A percentile compares a stretch with the other conserved stretches of the same genome.
These are phyloP conservation scores for Lentinula sp. DNA, from an alignment of 768 basidiomycete species.

Conservation along the genomic window DNA sequence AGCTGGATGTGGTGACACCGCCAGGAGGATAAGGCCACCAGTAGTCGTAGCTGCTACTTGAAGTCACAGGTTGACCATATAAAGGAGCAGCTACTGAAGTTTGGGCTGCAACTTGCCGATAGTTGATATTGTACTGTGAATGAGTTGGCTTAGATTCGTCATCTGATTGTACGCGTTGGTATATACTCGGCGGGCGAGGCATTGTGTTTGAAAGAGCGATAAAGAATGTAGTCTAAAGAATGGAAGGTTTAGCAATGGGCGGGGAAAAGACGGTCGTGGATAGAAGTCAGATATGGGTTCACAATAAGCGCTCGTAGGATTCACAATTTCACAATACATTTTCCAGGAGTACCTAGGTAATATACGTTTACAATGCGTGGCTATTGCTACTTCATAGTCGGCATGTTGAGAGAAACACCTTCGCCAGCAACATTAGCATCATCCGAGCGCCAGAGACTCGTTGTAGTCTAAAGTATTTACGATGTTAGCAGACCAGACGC, in stretches of 20 bases:
- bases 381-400: slow-evolving; percentile 1
- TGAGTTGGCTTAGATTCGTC: not conserved
- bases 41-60: slow-evolving; percentile 10
- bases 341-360: not conserved
- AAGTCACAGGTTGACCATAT: not conserved
- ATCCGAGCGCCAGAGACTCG: slow-evolving; percentile 87
- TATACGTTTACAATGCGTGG: not conserved
- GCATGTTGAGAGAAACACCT: slow-evolving; percentile 6
- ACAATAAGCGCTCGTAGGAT: not conserved
- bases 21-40: slow-evolving; percentile 33
- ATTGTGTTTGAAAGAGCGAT: not conserved
- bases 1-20: slow-evolving; percentile 13
- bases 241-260: slow-evolving; percentile 2
- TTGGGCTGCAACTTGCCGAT: not conserved
- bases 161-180: not conserved
- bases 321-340: not conserved
- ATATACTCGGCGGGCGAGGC: not conserved
- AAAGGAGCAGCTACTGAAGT: not conserved
- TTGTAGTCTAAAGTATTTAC: slow-evolving; percentile 65
- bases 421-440: slow-evolving; percentile 41
- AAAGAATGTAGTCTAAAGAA: not conserved
- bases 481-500: slow-evolving; percentile 2
- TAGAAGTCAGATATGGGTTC: not conserved
- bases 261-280: not conserved
- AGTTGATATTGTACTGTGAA: slow-evolving; percentile 3